Percentiles rank a stretch among this genome's conserved stretches.
These are phyloP conservation scores for Blechomonas ayalai DNA, from an alignment of 208 protist genomes.

Conservation along the genomic window DNA sequence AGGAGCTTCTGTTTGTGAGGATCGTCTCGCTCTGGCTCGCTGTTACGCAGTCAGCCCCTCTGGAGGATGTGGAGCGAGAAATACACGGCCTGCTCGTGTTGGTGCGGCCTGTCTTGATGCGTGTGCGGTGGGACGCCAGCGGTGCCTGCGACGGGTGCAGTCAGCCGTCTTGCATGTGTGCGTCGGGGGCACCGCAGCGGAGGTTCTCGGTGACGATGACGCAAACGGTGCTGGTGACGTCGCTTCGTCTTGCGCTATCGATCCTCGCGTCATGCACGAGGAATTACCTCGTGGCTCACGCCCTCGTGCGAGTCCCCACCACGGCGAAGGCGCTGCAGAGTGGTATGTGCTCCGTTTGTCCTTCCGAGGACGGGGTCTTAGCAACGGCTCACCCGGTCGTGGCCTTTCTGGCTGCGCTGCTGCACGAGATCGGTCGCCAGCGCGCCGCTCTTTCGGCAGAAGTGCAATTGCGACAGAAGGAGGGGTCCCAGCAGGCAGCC, in stretches of 20 bases:
- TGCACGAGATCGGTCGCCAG: conserved; percentile 5
- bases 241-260: conserved; percentile 7
- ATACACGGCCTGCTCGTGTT: background rate
- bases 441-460: conserved; percentile 2
- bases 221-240: conserved; percentile 6
- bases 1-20: conserved; percentile 5
- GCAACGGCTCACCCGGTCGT: conserved; percentile 12
- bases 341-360: background rate
- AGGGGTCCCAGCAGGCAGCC: background rate
- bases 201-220: background rate
- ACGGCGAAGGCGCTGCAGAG: conserved; percentile 3
- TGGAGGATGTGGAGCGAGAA: conserved; percentile 1
- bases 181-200: no score
- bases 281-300: conserved; percentile 28
- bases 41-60: background rate
- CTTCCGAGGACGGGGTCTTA: background rate
- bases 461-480: conserved; percentile 1
- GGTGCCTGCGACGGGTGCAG: no score
- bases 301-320: conserved; percentile 12
- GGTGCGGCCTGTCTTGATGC: no score
- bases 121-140: no score
- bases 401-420: conserved; percentile 17
- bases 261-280: conserved; percentile 10
- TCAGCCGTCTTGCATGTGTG: no score
- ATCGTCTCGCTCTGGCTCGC: conserved; percentile 3